A percentile compares a stretch with the other conserved stretches of the same genome.
These are phyloP conservation scores for Scutellaria minor DNA, from an alignment of 257 asterid genomes.

Conservation along the genomic window DNA sequence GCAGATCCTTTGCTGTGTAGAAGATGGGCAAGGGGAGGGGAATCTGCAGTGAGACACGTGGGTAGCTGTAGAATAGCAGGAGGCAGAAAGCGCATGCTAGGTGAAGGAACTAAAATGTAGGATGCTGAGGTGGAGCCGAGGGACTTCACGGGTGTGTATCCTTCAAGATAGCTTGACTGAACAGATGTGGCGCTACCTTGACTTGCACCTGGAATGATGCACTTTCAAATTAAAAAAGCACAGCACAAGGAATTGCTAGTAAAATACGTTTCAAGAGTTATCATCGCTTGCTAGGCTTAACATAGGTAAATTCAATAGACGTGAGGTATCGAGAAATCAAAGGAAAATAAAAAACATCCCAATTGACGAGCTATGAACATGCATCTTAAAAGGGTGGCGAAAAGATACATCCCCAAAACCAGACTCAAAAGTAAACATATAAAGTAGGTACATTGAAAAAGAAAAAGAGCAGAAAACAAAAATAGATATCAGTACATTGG, in stretches of 20 bases:
- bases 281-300: not conserved
- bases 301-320: too few species aligned
- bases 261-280: not conserved
- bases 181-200: slow-evolving; percentile 66
- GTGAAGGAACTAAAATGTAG: slow-evolving; percentile 85
- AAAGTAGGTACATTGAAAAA: not conserved
- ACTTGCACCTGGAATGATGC: slow-evolving; percentile 64
- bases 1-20: slow-evolving; percentile 98
- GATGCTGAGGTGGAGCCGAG: slow-evolving; percentile 85
- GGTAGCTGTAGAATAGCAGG: slow-evolving; percentile 89
- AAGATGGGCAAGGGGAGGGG: slow-evolving; percentile 98
- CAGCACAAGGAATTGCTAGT: not conserved
- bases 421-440: too few species aligned
- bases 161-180: slow-evolving; percentile 84
- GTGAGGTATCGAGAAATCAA: not conserved
- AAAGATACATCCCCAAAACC: too few species aligned
- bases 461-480: not conserved
- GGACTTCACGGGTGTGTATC: slow-evolving; percentile 90
- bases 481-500: not conserved
- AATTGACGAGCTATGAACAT: not conserved
- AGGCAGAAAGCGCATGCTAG: slow-evolving; percentile 90
- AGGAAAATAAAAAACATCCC: not conserved
- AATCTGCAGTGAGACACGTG: slow-evolving; percentile 92
- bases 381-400: not conserved
- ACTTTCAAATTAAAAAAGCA: slow-evolving; percentile 25